A percentile compares a stretch with the other conserved stretches of the same genome.
phyloP scores from a whole-genome alignment of 164 flowering plant species.

The Brasenia schreberi region DNA sequence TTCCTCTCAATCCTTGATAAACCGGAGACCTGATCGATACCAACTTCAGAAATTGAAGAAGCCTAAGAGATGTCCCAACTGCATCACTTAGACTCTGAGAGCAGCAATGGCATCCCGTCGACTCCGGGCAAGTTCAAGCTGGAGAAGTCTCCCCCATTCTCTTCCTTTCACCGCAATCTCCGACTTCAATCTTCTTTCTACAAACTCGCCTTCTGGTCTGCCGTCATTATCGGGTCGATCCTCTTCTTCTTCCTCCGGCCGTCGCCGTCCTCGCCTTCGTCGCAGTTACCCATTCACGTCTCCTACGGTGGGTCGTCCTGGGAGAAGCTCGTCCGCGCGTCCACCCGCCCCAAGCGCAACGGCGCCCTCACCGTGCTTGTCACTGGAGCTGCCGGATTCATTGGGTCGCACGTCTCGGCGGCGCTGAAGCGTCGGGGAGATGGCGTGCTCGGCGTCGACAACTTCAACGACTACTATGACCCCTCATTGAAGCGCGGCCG shows the following conservation, averaged over 20 bases:
- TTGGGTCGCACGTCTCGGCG: constrained; percentile 69
- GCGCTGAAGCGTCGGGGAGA: constrained; percentile 82
- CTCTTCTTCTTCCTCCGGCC: constrained; percentile 47
- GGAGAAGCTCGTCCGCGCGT: constrained; percentile 61
- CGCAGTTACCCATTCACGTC: constrained; percentile 1
- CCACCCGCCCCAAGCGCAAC: constrained; percentile 42
- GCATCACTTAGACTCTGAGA: neutral
- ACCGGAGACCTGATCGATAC: neutral
- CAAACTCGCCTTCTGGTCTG: constrained; percentile 61
- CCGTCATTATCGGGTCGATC: constrained; percentile 40
- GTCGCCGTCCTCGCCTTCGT: constrained; percentile 17
- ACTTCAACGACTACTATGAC: constrained; percentile 81
- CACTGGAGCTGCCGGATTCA: constrained; percentile 92
- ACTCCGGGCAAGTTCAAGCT: constrained; percentile 96
- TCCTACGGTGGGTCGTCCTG: constrained; percentile 52
- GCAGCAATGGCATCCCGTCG: constrained; percentile 34
- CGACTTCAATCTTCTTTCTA: constrained; percentile 39
- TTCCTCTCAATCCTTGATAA: neutral
- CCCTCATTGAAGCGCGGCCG: constrained; percentile 60
- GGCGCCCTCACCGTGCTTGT: constrained; percentile 66
- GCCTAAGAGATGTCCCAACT: neutral
- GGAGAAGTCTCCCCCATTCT: constrained; percentile 53
- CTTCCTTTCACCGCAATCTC: constrained; percentile 2
- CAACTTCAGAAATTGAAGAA: neutral
- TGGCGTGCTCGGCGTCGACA: constrained; percentile 78